Conservation (phyloP, 371 early-diverging fungal genomes). For the Fennellomyces sp. region DNA sequence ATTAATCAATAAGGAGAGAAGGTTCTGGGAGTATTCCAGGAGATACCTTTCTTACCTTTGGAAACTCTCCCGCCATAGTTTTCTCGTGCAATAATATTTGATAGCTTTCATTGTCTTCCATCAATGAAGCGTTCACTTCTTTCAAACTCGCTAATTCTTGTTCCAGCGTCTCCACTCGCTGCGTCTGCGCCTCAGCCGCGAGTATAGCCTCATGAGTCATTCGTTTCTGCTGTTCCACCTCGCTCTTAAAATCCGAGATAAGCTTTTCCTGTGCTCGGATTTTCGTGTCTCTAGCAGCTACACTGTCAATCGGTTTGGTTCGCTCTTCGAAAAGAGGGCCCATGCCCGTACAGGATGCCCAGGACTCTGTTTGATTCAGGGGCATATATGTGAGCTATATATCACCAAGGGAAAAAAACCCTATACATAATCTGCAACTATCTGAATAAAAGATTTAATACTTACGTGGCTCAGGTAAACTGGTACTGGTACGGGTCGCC, state of each 20-base stretch:
- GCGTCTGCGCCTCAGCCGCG: constrained; percentile 29
- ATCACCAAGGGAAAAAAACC: no score
- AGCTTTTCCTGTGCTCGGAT: constrained; percentile 36
- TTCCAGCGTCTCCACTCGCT: constrained; percentile 38
- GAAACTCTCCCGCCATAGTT: constrained; percentile 76
- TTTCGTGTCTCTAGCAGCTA: constrained; percentile 19
- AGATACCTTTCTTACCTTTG: constrained; percentile 23
- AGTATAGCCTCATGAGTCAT: constrained; percentile 34
- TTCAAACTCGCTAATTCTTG: constrained; percentile 56
- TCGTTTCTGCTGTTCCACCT: constrained; percentile 27
- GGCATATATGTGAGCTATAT: not conserved
- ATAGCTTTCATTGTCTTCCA: constrained; percentile 87
- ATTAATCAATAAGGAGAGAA: not conserved
- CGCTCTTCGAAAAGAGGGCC: constrained; percentile 20
- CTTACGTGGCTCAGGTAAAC: constrained; percentile 7
- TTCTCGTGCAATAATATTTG: constrained; percentile 80
- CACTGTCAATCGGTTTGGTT: constrained; percentile 2
- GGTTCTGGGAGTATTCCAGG: not conserved
- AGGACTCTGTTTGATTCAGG: not conserved
- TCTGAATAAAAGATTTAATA: no score
- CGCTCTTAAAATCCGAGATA: constrained; percentile 25
- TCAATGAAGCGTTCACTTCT: constrained; percentile 64
- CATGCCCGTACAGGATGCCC: not conserved
- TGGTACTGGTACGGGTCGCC: not conserved
- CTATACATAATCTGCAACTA: no score